Evolutionary conservation across 441 rosid species (phyloP), one percentile per base, ranked within the genome.

Genomic region (Populus trichocarpa): DNA sequence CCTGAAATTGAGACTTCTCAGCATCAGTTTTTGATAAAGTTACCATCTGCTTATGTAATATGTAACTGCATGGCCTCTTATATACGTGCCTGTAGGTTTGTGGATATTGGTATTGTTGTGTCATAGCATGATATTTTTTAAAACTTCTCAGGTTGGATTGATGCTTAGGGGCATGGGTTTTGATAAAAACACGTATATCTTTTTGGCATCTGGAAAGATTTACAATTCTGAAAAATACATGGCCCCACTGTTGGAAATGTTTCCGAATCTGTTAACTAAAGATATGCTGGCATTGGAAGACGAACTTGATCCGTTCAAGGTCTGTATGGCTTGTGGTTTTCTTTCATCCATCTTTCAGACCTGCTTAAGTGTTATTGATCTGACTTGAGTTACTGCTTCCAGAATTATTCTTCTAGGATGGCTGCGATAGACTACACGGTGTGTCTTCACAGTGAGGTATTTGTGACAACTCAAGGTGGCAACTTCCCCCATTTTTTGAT

Each of bases 131-230:
- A 30, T 30, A 30, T 30, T 30, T 30, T 30, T 30, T 3, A 30
- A 30, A 30, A 30, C 32, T 30, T 30, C 32, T 30, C 32, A 30
- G 32, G 32, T 30, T 30, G 32, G 99, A 35, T 81, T 97, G 89
- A 97, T 97, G 99, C 97, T 97, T 71, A 90, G 99, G 84, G 99
- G 99, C 82, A 97, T 97, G 99, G 99, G 99, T 59, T 97, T 97
- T 79, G 93, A 89, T 85, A 93, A 88, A 81, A 88, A 89, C 86
- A 97, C 99, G 6, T 89, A 83, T 71, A 92, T 97, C 42, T 97
- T 40, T 86, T 87, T 97, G 86, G 99, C 99, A 53, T 93, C 99
- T 80, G 99, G 99, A 75, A 89, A 90, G 82, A 97, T 97, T 81
- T 97, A 97, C 84, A 87, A 92, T 66, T 89, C 93, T 4, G 97